Conservation (phyloP, 257 asterid genomes). For the Fraxinus pennsylvanica region DNA sequence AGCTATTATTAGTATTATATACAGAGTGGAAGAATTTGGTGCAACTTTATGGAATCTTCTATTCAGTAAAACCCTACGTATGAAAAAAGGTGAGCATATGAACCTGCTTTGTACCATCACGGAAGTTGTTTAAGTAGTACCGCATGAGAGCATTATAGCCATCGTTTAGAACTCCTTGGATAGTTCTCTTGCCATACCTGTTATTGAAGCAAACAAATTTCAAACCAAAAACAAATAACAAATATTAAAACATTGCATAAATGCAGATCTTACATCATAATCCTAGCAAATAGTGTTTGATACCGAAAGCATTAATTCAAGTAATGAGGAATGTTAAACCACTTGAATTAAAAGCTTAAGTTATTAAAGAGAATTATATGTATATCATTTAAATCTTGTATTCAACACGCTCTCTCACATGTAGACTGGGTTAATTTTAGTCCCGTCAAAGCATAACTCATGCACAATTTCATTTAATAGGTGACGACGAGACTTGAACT, state of each 20-base stretch:
- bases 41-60: constrained; percentile 10
- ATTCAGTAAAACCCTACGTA: not conserved
- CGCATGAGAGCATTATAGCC: constrained; percentile 73
- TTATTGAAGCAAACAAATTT: constrained; percentile 19
- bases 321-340: not conserved
- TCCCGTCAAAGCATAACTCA: not conserved
- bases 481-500: not conserved
- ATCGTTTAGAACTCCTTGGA: constrained; percentile 70
- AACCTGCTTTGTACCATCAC: constrained; percentile 95
- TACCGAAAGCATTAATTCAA: not conserved
- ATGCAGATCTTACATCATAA: not conserved
- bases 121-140: constrained; percentile 86
- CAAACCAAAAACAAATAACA: constrained; percentile 20
- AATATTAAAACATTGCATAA: not conserved
- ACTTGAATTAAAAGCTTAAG: not conserved
- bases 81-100: constrained; percentile 31
- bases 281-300: not conserved
- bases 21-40: constrained; percentile 11
- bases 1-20: not conserved
- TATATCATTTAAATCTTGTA: too few species aligned
- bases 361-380: too few species aligned
- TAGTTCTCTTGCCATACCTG: constrained; percentile 80
- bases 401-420: not conserved
- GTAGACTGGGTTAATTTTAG: not conserved
- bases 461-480: not conserved